Evolutionary conservation across 352 stramenopile genomes (phyloP).

Genomic region (Phytophthora chlamydospora): DNA sequence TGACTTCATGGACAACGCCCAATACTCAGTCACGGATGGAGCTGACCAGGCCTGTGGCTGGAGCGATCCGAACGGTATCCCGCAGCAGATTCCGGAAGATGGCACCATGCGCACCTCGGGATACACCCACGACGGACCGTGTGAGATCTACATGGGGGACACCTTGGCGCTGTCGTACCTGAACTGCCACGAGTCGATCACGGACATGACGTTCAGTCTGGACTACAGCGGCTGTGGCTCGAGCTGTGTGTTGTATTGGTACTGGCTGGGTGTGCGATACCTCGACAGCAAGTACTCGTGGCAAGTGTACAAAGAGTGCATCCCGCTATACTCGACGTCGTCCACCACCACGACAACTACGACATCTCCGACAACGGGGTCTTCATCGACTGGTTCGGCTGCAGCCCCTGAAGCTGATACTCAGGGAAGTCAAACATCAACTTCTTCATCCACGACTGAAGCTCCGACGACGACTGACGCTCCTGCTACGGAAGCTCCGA

Average conservation of each 20-base stretch:
- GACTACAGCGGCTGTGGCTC: conserved; percentile 37
- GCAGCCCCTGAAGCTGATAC: conserved; percentile 12
- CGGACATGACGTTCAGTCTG: conserved; percentile 30
- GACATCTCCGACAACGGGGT: conserved; percentile 10
- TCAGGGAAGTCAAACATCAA: neutral
- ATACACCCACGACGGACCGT: conserved; percentile 41
- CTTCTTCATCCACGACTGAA: conserved; percentile 1
- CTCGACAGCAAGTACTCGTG: conserved; percentile 40
- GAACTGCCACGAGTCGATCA: conserved; percentile 41
- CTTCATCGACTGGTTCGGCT: conserved; percentile 14
- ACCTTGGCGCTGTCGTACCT: conserved; percentile 29
- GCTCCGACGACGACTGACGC: conserved; percentile 10
- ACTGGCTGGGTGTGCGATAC: conserved; percentile 45
- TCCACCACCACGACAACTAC: conserved; percentile 6
- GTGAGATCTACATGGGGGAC: conserved; percentile 45
- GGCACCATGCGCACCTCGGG: conserved; percentile 33
- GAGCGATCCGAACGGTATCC: conserved; percentile 24
- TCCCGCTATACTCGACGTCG: conserved; percentile 30
- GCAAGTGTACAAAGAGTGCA: conserved; percentile 53
- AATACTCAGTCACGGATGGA: conserved; percentile 31
- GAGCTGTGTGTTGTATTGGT: conserved; percentile 43
- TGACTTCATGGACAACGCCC: conserved; percentile 44
- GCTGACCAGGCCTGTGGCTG: conserved; percentile 42
- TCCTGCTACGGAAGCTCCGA: conserved; percentile 6
- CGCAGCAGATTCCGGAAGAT: conserved; percentile 41